Evolutionary conservation across 2,329 filamentous ascomycete species (phyloP).

Genomic region (Thyridium curvatum): DNA sequence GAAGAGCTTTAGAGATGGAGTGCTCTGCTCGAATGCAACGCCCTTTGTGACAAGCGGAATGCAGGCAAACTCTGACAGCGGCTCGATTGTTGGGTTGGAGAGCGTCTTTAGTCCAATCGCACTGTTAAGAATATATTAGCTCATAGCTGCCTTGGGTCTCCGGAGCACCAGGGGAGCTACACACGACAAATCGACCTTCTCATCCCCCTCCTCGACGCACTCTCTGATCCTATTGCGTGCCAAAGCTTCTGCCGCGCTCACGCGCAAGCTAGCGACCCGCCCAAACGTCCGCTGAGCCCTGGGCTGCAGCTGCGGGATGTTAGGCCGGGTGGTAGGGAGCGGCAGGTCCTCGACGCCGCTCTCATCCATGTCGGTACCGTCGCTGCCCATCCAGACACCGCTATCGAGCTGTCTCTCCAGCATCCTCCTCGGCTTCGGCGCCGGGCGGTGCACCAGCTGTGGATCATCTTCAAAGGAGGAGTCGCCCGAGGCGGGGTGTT

Average conservation of each 20-base stretch:
- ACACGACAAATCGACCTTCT: slow-evolving; percentile 57
- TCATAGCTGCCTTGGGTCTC: neutral
- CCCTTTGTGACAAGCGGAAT: slow-evolving; percentile 48
- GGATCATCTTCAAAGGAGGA: slow-evolving; percentile 8
- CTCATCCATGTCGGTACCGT: slow-evolving; percentile 43
- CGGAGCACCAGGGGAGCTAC: slow-evolving; percentile 13
- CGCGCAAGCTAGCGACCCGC: slow-evolving; percentile 14
- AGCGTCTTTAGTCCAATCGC: slow-evolving; percentile 43
- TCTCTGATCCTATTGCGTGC: slow-evolving; percentile 39
- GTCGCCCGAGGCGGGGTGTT: slow-evolving; percentile 24
- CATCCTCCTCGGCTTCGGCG: slow-evolving; percentile 39
- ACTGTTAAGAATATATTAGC: slow-evolving; percentile 16
- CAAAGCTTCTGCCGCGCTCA: slow-evolving; percentile 32
- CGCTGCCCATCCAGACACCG: slow-evolving; percentile 59
- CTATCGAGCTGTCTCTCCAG: slow-evolving; percentile 59
- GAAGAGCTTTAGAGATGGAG: slow-evolving; percentile 55
- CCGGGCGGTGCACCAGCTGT: slow-evolving; percentile 14
- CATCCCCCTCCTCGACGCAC: slow-evolving; percentile 52
- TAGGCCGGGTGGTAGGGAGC: slow-evolving; percentile 18
- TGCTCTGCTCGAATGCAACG: slow-evolving; percentile 52
- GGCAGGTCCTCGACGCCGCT: slow-evolving; percentile 3
- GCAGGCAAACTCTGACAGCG: slow-evolving; percentile 46
- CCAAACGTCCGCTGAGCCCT: slow-evolving; percentile 16
- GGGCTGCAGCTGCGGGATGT: slow-evolving; percentile 29
- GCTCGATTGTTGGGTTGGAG: slow-evolving; percentile 49